Conservation (phyloP, 225 moss, liverwort and hornwort species). For the Sphagnum contortum region DNA sequence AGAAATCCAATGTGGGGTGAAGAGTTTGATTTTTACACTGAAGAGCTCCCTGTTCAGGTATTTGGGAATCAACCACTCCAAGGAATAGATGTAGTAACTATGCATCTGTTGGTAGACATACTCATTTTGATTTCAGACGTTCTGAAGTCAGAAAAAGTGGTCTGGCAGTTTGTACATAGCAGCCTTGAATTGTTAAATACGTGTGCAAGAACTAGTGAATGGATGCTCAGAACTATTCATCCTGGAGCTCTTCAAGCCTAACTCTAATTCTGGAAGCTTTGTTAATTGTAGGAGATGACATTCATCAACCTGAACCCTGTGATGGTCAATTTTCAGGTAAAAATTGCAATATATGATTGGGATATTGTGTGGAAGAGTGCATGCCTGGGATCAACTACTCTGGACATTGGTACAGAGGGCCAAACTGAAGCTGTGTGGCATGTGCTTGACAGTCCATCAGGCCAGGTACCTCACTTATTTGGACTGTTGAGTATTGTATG, state of each 20-base stretch:
- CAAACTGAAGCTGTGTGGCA: slow-evolving; percentile 80
- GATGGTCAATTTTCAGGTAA: slow-evolving; percentile 34
- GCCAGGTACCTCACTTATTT: slow-evolving; percentile 42
- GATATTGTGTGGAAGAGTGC: slow-evolving; percentile 90
- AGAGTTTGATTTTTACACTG: slow-evolving; percentile 84
- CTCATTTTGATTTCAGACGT: no score
- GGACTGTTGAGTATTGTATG: neutral
- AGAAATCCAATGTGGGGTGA: slow-evolving; percentile 94
- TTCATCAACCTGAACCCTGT: no score
- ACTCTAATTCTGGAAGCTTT: no score
- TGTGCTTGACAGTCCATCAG: slow-evolving; percentile 54
- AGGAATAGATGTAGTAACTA: no score
- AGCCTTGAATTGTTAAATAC: no score
- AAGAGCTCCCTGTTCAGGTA: slow-evolving; percentile 88
- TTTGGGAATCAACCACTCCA: neutral
- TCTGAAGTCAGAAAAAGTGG: no score
- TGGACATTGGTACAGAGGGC: slow-evolving; percentile 62
- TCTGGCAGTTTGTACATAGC: no score
- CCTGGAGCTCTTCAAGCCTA: no score
- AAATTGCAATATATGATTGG: slow-evolving; percentile 80
- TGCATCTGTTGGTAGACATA: no score
- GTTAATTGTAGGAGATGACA: no score
- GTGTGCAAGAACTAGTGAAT: no score
- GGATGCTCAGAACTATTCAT: no score
- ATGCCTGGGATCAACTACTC: slow-evolving; percentile 60